Evolutionary conservation across 495 filamentous ascomycete species (phyloP).

Genomic region (Daldinia vernicosa): DNA sequence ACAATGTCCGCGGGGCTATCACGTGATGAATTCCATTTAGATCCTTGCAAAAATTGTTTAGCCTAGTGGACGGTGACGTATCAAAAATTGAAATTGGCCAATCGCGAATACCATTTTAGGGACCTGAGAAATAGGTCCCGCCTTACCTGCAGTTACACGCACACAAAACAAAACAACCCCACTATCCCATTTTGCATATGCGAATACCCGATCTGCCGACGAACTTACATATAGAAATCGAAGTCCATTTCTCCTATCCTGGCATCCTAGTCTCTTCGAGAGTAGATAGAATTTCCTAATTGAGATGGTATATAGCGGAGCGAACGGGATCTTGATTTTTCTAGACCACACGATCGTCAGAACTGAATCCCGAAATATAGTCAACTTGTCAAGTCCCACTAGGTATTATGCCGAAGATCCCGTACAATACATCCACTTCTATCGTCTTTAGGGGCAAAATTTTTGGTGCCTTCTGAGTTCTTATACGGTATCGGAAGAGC

Average conservation of each 20-base stretch:
- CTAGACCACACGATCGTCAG: not conserved
- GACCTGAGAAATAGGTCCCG: slow-evolving; percentile 25
- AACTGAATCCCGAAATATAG: not conserved
- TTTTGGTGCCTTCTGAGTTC: not conserved
- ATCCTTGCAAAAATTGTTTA: slow-evolving; percentile 28
- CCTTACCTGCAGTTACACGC: slow-evolving; percentile 18
- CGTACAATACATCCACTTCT: not conserved
- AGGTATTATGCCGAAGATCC: slow-evolving; percentile 1
- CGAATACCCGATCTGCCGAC: slow-evolving; percentile 11
- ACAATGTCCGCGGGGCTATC: slow-evolving; percentile 20
- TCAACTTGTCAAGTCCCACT: not conserved
- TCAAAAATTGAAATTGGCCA: slow-evolving; percentile 32
- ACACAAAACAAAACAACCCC: slow-evolving; percentile 6
- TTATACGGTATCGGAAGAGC: not conserved
- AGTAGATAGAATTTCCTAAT: slow-evolving; percentile 1
- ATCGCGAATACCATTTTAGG: slow-evolving; percentile 1
- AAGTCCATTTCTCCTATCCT: not conserved
- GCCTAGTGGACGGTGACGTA: slow-evolving; percentile 31
- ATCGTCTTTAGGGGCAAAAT: not conserved
- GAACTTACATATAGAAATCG: not conserved
- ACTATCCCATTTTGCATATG: slow-evolving; percentile 17
- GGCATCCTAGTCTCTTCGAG: not conserved
- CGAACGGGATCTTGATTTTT: not conserved
- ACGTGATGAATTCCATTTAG: slow-evolving; percentile 25
- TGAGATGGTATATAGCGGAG: not conserved